Percentiles rank a stretch among this genome's conserved stretches.
Evolutionary conservation across 2,329 filamentous ascomycete genomes (phyloP).

Genomic region (Colletotrichum sublineola): DNA sequence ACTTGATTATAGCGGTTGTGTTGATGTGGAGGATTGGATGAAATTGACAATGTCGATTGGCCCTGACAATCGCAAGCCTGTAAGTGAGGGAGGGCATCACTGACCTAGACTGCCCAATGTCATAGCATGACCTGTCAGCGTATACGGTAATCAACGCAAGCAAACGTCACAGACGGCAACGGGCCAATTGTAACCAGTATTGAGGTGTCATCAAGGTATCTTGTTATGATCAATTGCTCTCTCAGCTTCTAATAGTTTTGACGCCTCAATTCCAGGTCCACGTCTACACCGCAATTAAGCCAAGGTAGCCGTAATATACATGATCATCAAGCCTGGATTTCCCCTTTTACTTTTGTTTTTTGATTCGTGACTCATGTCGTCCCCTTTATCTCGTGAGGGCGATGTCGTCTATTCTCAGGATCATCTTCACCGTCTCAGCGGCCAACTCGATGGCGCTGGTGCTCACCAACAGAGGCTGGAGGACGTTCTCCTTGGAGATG

Average conservation of each 20-base stretch:
- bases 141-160: not conserved
- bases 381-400: conserved; percentile 67
- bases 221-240: conserved; percentile 42
- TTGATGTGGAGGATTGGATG: not conserved
- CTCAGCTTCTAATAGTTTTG: conserved; percentile 41
- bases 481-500: conserved; percentile 95
- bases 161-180: not conserved
- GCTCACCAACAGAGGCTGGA: conserved; percentile 95
- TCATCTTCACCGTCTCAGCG: conserved; percentile 98
- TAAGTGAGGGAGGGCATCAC: not conserved
- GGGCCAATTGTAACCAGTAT: not conserved
- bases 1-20: not conserved
- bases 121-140: not conserved
- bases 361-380: conserved; percentile 39
- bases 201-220: conserved; percentile 41
- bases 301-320: conserved; percentile 41
- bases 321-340: conserved; percentile 40
- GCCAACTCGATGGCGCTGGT: conserved; percentile 98
- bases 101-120: not conserved
- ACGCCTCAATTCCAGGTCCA: conserved; percentile 39
- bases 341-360: conserved; percentile 39
- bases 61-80: not conserved
- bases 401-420: conserved; percentile 77
- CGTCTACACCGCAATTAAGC: conserved; percentile 39
- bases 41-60: not conserved